These are phyloP conservation scores for Aphanomyces stellatus DNA, from an alignment of 352 stramenopile genomes.

Conservation along the genomic window DNA sequence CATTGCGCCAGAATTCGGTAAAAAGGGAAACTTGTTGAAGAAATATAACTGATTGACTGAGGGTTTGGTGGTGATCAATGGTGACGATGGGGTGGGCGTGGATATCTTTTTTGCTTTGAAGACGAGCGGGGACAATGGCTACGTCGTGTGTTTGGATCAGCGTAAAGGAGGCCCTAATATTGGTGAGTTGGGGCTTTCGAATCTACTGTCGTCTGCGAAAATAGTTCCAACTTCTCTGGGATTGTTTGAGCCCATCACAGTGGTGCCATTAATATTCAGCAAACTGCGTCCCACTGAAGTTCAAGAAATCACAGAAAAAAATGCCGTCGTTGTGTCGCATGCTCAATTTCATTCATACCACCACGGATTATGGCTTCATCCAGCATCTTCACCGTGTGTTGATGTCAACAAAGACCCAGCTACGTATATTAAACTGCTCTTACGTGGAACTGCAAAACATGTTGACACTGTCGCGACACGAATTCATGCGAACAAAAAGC, in stretches of 20 bases:
- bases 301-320: neutral
- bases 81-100: neutral
- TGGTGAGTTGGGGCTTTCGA: neutral
- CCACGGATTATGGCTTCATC: neutral
- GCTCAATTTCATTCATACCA: neutral
- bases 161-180: neutral
- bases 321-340: neutral
- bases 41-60: neutral
- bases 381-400: neutral
- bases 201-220: neutral
- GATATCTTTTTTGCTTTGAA: neutral
- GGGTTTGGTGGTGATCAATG: neutral
- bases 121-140: neutral
- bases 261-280: neutral
- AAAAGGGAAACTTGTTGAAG: neutral
- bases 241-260: neutral
- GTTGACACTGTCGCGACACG: neutral
- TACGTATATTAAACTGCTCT: neutral
- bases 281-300: neutral
- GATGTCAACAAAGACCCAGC: neutral
- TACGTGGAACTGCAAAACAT: neutral
- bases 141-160: neutral
- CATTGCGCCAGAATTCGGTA: neutral
- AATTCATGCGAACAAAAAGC: neutral
- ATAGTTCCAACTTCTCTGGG: neutral